Percentiles rank a stretch among this genome's conserved stretches.
Conservation (phyloP, 2,329 filamentous ascomycete species). For the Didymella pinodella region DNA sequence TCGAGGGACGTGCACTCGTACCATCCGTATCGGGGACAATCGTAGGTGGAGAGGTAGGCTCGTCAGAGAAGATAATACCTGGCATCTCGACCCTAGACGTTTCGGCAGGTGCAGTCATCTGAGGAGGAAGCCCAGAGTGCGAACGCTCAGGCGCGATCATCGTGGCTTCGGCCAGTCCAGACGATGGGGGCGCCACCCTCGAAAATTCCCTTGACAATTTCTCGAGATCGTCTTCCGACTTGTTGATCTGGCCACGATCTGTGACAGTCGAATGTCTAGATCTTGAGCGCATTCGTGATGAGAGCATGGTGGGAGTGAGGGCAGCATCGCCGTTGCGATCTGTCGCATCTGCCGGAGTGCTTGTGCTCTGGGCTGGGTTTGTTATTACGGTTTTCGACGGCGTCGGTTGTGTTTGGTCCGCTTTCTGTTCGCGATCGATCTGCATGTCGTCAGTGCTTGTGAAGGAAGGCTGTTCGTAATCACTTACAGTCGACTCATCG, state of each 20-base stretch:
- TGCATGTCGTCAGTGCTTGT: constrained; percentile 20
- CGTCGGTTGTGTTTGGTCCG: constrained; percentile 30
- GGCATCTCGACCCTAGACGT: constrained; percentile 27
- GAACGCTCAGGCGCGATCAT: constrained; percentile 40
- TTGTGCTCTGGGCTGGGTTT: constrained; percentile 9
- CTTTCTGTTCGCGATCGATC: constrained; percentile 47
- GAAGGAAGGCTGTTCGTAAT: not conserved
- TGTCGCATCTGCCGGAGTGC: constrained; percentile 15
- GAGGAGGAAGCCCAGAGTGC: constrained; percentile 33
- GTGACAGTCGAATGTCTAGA: constrained; percentile 44
- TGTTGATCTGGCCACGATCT: constrained; percentile 43
- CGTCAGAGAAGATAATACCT: constrained; percentile 32
- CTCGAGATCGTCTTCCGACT: constrained; percentile 31
- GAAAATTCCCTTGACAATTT: constrained; percentile 16
- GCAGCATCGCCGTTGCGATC: constrained; percentile 17
- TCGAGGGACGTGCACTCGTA: constrained; percentile 69
- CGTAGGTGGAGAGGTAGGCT: constrained; percentile 44
- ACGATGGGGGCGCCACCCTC: constrained; percentile 30
- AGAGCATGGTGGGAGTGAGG: constrained; percentile 9
- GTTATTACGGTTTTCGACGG: constrained; percentile 26
- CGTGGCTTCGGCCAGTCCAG: constrained; percentile 41
- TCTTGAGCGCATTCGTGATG: constrained; percentile 36
- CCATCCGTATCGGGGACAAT: constrained; percentile 57
- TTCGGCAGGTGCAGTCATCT: constrained; percentile 19
- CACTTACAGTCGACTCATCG: constrained; percentile 73